Base-by-base conservation (phyloP, 2,329 filamentous ascomycete species). In the Nannizzia gypsea region DNA sequence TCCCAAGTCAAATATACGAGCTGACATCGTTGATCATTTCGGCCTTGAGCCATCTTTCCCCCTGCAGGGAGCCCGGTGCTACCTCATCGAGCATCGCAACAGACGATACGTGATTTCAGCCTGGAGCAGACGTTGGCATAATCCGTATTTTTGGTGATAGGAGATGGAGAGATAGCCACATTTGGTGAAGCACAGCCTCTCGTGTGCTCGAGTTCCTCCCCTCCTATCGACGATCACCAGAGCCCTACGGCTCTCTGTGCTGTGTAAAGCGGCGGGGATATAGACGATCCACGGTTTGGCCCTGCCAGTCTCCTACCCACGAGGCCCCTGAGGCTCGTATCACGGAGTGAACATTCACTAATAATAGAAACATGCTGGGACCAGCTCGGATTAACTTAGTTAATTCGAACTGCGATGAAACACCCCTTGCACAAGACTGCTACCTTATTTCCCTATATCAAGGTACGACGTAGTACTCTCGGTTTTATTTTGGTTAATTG, bases 251-350 rank as follows among this genome's bases (percentile, higher is more conserved):
- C 4, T 9, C 24, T 13, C 1, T 52, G n/a, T n/a, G 48, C 22
- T 22, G 26, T 52, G 26, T 31, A 52, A 26, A 6, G 9, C 48
- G 28, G 17, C 13, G 11, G 15, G 22, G 22, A 13, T 28, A 24
- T 24, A 3, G 48, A 31, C 48, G 48, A 52, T 52, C 48, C 1
- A 9, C 26, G 13, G 9, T 31, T 52, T 52, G 46, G 13, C 11
- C 48, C 22, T 24, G 48, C 48, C 48, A 52, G 48, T 52, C 48
- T 15, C 26, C 22, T 31, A 31, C 28, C 24, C 48, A 52, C 48
- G 48, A 28, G 28, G 38, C 26, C 48, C 48, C 48, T 52, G 22
- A 52, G 48, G 26, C 48, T 52, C 48, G 48, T 52, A 52, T 52
- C 8, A 28, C 22, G 13, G n/a, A 52, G 48, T 13, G 17, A 11